phyloP scores from a whole-genome alignment of 305 asterid genomes.

The Solanum chacoense region DNA sequence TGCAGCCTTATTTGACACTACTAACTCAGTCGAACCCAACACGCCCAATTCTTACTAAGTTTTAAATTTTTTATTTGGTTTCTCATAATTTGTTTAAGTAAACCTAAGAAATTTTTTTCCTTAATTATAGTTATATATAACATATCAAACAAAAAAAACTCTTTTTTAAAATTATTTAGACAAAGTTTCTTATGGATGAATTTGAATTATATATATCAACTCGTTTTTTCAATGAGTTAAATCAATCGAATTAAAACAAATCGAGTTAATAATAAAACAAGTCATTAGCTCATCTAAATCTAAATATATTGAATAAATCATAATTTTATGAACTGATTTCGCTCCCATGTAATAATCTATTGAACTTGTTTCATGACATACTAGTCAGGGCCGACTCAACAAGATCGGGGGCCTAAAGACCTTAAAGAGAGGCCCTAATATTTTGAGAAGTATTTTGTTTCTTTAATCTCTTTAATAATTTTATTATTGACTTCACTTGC shows the following conservation, averaged over 20 bases:
- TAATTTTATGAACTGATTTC: background rate
- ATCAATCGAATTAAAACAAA: background rate
- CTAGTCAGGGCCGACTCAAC: background rate
- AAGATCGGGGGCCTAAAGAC: too few species aligned
- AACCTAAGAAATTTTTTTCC: background rate
- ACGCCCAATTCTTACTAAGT: background rate
- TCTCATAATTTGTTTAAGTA: background rate
- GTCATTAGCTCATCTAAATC: background rate
- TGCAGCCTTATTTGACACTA: background rate
- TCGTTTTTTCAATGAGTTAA: background rate
- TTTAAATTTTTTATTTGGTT: background rate
- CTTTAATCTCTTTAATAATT: too few species aligned
- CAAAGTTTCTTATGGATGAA: background rate
- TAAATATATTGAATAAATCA: background rate
- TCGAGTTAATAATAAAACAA: background rate
- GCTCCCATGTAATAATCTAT: background rate
- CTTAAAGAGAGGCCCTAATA: too few species aligned
- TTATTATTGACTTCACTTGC: too few species aligned
- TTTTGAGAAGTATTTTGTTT: too few species aligned
- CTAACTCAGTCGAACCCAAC: background rate
- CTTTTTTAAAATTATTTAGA: background rate
- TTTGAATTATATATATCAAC: background rate
- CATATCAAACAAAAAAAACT: background rate
- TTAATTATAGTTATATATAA: background rate
- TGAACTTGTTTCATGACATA: background rate